Conservation (phyloP, 805 yeast genomes). For the Zygosaccharomyces rouxii region DNA sequence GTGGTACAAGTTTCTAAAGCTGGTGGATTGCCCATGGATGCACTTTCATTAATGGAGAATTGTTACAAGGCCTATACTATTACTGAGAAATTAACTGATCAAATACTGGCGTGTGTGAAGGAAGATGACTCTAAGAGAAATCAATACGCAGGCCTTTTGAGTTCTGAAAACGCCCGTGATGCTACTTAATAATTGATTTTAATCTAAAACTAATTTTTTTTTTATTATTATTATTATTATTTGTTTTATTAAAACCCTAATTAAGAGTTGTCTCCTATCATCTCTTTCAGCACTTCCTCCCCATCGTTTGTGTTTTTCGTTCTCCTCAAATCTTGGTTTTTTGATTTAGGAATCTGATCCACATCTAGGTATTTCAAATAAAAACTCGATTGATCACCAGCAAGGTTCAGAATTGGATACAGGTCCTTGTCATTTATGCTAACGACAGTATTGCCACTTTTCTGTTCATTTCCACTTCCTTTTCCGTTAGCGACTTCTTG, state of each 20-base stretch:
- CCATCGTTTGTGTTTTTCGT: background rate
- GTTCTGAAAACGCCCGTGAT: conserved; percentile 35
- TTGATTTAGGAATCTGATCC: conserved; percentile 56
- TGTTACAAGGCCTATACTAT: conserved; percentile 59
- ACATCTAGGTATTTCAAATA: conserved; percentile 5
- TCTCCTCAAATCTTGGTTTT: conserved; percentile 37
- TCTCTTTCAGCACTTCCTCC: background rate
- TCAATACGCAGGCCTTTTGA: conserved; percentile 28
- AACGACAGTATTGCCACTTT: conserved; percentile 1
- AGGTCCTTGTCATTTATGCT: conserved; percentile 4
- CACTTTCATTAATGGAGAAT: conserved; percentile 61
- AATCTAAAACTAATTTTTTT: background rate
- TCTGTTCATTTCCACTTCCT: background rate
- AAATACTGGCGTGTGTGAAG: conserved; percentile 53
- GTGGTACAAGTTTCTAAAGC: conserved; percentile 85
- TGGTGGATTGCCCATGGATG: conserved; percentile 84
- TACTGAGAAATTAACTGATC: conserved; percentile 60
- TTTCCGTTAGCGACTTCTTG: background rate
- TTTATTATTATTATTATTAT: background rate
- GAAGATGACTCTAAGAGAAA: conserved; percentile 51
- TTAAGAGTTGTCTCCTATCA: background rate
- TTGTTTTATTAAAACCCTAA: background rate
- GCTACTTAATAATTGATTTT: background rate
- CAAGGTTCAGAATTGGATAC: conserved; percentile 6
- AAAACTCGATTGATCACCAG: background rate